Evolutionary conservation across 768 basidiomycete species (phyloP).

Genomic region (Filobasidium floriforme): DNA sequence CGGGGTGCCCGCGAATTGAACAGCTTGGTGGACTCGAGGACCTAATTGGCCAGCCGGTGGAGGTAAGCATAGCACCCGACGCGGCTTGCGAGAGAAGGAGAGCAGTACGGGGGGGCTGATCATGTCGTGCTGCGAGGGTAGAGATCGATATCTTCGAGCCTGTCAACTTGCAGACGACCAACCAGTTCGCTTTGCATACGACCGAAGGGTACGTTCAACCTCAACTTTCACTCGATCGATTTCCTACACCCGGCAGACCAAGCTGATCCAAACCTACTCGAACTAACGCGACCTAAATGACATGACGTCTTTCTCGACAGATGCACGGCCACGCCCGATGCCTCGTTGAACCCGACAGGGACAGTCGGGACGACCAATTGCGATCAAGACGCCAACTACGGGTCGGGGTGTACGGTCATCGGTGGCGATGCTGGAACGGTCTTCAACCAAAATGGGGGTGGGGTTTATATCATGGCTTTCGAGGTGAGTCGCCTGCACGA

Average conservation of each 20-base stretch:
- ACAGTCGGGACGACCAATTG: constrained; percentile 46
- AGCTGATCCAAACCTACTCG: not conserved
- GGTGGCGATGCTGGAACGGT: constrained; percentile 57
- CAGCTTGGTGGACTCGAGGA: constrained; percentile 41
- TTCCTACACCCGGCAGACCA: not conserved
- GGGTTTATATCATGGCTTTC: constrained; percentile 68
- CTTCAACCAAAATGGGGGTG: constrained; percentile 62
- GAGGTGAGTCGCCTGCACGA: constrained; percentile 53
- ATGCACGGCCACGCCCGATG: constrained; percentile 24
- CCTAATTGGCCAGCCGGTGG: constrained; percentile 50
- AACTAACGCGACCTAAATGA: not conserved
- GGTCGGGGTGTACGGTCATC: constrained; percentile 61
- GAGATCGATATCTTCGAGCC: constrained; percentile 79
- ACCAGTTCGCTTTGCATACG: constrained; percentile 71
- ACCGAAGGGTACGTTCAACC: constrained; percentile 44
- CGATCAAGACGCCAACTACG: constrained; percentile 48
- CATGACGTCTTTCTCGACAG: not conserved
- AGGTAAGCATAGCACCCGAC: constrained; percentile 37
- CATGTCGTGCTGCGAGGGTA: constrained; percentile 31
- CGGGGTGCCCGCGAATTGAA: not conserved
- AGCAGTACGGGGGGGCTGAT: not conserved
- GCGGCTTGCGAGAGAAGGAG: constrained; percentile 30
- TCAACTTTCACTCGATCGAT: not conserved
- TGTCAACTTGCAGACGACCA: constrained; percentile 60
- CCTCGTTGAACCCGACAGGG: constrained; percentile 30